Evolutionary conservation across 805 yeast species (phyloP), one percentile per base, ranked within the genome.

Genomic region (Yarrowia sp.): DNA sequence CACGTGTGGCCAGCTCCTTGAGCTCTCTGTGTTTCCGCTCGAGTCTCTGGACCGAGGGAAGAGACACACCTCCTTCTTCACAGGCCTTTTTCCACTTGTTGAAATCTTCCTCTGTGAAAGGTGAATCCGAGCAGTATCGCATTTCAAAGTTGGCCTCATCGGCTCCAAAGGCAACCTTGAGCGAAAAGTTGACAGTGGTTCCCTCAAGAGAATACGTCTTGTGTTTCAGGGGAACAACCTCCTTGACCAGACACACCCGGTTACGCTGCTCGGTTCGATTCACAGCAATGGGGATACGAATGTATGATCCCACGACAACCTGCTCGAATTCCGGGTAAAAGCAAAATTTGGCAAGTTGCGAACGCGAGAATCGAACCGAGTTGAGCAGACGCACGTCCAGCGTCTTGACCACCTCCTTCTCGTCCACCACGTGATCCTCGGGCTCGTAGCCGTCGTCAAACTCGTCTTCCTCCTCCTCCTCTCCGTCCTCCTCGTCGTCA

Each of bases 281-380:
- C 50, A 81, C 75, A 10, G 97, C 97, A 69, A 95, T 85, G 76
- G 91, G 92, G 68, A 95, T 87, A 72, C 93, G 85, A 43, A 93
- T 97, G 76, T 83, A 91, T 63, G 96, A 87, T 22, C 91, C 96
- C 19, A 84, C 82, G 15, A 91, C 85, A 0, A 85, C 84, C 19
- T 85, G 87, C 56, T 85, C 87, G 77, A 96, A 93, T 42, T 87
- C 92, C 12, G 95, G 93, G 78, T 92, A 88, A 77, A 87, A 92
- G 75, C 93, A 86, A 76, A 82, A 91, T 76, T 89, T 89, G 48
- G 88, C 85, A 53, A 92, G 85, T 72, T 87, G 85, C 8, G 91
- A 81, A 76, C 97, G 87, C 16, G 97, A 97, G 55, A 94, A 85
- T 70, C 89, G 84, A 38, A 91, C 82, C 61, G 84, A 84, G 77